These are phyloP conservation scores for Gelatoporia subvermispora DNA, from an alignment of 768 basidiomycete genomes.

Conservation along the genomic window DNA sequence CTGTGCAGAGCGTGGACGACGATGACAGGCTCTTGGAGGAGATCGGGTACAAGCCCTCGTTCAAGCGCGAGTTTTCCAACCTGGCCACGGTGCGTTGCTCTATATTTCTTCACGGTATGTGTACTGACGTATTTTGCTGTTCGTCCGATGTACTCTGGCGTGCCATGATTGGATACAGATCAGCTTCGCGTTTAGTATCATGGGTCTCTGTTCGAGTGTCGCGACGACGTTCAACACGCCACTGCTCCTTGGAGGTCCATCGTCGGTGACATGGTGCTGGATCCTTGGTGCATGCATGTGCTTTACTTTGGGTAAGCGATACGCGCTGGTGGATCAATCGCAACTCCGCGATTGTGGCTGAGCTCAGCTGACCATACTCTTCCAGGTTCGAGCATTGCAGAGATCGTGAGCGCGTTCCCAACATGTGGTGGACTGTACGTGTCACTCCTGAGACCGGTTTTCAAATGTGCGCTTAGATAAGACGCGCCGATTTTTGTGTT, in stretches of 20 bases:
- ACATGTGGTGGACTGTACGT: constrained; percentile 69
- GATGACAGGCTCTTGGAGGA: constrained; percentile 64
- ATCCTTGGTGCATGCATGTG: constrained; percentile 69
- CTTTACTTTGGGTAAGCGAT: constrained; percentile 52
- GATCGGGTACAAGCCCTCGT: constrained; percentile 72
- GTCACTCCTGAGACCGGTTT: background rate
- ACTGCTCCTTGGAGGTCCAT: constrained; percentile 60
- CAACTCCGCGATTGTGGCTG: constrained; percentile 1
- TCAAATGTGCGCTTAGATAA: background rate
- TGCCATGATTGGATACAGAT: constrained; percentile 37
- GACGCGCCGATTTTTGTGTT: background rate
- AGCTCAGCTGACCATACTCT: background rate
- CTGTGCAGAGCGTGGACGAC: constrained; percentile 22
- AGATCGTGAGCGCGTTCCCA: constrained; percentile 72
- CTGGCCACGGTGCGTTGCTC: constrained; percentile 57
- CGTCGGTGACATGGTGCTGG: constrained; percentile 75
- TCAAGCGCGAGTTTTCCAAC: constrained; percentile 82
- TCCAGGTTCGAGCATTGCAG: constrained; percentile 59
- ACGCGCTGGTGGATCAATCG: background rate
- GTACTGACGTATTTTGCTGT: too few relatives aligned
- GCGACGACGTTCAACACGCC: constrained; percentile 79
- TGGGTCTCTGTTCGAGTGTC: constrained; percentile 75
- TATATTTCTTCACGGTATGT: background rate
- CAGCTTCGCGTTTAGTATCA: constrained; percentile 75
- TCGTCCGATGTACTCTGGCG: background rate